Evolutionary conservation across 2,329 filamentous ascomycete genomes (phyloP), one percentile per base, ranked within the genome.

Genomic region (Mollisiaceae sp.): DNA sequence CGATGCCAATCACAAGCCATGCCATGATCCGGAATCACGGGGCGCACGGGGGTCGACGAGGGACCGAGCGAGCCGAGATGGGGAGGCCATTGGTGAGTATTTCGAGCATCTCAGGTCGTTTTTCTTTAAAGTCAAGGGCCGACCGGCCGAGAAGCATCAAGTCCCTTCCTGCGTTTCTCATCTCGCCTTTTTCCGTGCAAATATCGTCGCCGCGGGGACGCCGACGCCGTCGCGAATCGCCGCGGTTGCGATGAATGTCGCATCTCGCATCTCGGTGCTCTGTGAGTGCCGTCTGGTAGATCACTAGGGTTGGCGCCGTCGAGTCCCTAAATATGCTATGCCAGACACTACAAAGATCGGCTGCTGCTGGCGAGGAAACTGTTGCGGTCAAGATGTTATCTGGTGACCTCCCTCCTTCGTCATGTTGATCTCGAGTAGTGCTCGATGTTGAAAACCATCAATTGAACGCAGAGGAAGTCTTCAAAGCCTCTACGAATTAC

Each of bases 41-140:
- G 38, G 27, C 27, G 27, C 27, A 32, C 27, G 27, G 3, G 41
- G 41, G 4, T 43, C 11, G n/a, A 18, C 41, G n/a, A 50, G 24
- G n/a, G n/a, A n/a, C 45, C 45, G 45, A 50, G n/a, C 45, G n/a
- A 22, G 45, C 45, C 45, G 45, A 50, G 45, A 50, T 50, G 18
- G 4, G 45, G 20, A 18, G 4, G 45, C 24, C n/a, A 50, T 50
- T 50, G n/a, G 45, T 50, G n/a, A 50, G n/a, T 22, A 11, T 24
- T 22, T 50, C n/a, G 20, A 50, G 45, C 9, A 8, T 50, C 45
- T 50, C 4, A 5, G 6, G 3, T 18, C 41, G n/a, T 18, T 41
- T 45, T 50, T n/a, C 24, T 50, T 20, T 12, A 50, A 22, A n/a
- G 11, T 6, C 4, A 50, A 50, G 24, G 22, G 11, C 45, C n/a